phyloP scores from a whole-genome alignment of 768 basidiomycete genomes.

The Russula olivacea region DNA sequence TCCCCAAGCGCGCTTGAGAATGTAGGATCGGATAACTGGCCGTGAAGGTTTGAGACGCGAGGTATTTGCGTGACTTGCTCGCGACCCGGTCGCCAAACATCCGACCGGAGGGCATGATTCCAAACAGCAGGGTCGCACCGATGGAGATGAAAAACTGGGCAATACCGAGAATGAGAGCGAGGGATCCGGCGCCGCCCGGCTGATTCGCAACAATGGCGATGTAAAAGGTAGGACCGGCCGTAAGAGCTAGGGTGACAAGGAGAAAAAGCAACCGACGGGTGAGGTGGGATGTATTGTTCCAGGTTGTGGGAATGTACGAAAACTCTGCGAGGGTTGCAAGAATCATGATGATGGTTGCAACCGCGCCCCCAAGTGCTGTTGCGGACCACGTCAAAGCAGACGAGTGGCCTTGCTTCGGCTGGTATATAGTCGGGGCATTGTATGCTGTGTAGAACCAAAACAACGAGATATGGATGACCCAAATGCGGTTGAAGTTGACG shows the following conservation, averaged over 20 bases:
- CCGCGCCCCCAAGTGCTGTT: constrained; percentile 89
- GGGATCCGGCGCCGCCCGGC: constrained; percentile 50
- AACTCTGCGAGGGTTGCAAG: constrained; percentile 91
- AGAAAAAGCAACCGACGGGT: constrained; percentile 88
- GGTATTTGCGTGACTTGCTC: constrained; percentile 92
- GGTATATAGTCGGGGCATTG: constrained; percentile 85
- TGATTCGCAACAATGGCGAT: constrained; percentile 73
- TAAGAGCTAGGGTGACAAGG: constrained; percentile 82
- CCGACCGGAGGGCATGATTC: constrained; percentile 89
- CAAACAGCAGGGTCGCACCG: constrained; percentile 78
- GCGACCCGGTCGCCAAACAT: constrained; percentile 99
- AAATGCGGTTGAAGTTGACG: constrained; percentile 99
- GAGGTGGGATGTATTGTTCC: constrained; percentile 97
- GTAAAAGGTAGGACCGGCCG: constrained; percentile 91
- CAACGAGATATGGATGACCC: constrained; percentile 93
- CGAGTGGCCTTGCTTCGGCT: constrained; percentile 44
- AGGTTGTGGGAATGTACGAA: constrained; percentile 95
- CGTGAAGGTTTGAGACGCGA: constrained; percentile 97
- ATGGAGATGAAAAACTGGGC: constrained; percentile 96
- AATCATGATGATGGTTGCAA: constrained; percentile 96
- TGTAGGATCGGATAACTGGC: constrained; percentile 82
- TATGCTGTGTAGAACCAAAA: constrained; percentile 96
- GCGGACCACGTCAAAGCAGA: constrained; percentile 89
- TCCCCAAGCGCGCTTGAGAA: constrained; percentile 63
- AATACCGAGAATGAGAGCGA: constrained; percentile 89